These are phyloP conservation scores for Termitomyces bulborhizus DNA, from an alignment of 768 basidiomycete genomes.

Conservation along the genomic window DNA sequence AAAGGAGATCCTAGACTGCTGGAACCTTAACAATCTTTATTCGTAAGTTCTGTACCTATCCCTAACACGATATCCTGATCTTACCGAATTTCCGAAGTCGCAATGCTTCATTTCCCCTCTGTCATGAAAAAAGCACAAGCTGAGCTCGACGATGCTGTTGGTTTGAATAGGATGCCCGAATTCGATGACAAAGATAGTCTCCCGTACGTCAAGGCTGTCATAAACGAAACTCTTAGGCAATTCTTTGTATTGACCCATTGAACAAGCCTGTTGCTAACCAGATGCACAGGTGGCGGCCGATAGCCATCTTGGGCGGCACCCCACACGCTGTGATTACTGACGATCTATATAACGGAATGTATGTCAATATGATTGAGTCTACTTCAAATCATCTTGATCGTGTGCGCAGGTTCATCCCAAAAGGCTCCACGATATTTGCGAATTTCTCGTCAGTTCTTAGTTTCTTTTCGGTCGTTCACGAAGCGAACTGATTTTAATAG, in stretches of 20 bases:
- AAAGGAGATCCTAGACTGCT: neutral
- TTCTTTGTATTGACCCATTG: neutral
- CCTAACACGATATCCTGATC: neutral
- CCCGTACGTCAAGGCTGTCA: slow-evolving; percentile 14
- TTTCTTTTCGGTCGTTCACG: neutral
- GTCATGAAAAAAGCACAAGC: slow-evolving; percentile 18
- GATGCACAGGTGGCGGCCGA: slow-evolving; percentile 11
- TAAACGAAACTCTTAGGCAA: slow-evolving; percentile 13
- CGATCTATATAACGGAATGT: slow-evolving; percentile 11
- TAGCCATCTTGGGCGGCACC: slow-evolving; percentile 8
- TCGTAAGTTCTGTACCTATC: neutral
- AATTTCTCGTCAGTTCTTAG: slow-evolving; percentile 4
- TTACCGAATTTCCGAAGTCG: neutral
- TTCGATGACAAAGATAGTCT: slow-evolving; percentile 8
- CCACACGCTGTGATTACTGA: slow-evolving; percentile 12
- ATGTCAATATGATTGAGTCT: neutral
- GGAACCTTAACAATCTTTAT: slow-evolving; percentile 4
- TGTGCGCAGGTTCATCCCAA: slow-evolving; percentile 8
- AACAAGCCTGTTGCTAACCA: neutral
- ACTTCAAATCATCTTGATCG: neutral
- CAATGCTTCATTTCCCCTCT: slow-evolving; percentile 13
- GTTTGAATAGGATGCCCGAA: slow-evolving; percentile 9
- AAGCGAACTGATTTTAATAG: neutral
- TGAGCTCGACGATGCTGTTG: slow-evolving; percentile 13
- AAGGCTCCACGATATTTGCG: slow-evolving; percentile 9